These are phyloP conservation scores for Jacaranda mimosifolia DNA, from an alignment of 257 asterid species.

Conservation along the genomic window DNA sequence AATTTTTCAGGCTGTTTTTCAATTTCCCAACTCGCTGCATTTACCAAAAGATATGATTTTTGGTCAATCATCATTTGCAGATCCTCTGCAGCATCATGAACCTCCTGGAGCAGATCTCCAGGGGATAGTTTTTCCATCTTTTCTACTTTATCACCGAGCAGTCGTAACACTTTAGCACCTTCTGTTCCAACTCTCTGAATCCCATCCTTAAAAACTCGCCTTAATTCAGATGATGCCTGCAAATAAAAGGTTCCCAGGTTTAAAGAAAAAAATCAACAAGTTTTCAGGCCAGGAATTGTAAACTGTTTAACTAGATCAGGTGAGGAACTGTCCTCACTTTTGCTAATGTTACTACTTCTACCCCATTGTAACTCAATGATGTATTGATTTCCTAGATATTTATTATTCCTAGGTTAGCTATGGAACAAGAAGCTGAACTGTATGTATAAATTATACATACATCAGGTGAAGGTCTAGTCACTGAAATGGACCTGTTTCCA, in stretches of 20 bases:
- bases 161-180: slow-evolving; percentile 81
- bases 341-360: too few species aligned
- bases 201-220: slow-evolving; percentile 69
- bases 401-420: not conserved
- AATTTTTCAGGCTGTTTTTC: slow-evolving; percentile 60
- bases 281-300: not conserved
- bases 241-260: not conserved
- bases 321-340: not conserved
- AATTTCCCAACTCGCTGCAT: slow-evolving; percentile 83
- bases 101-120: slow-evolving; percentile 65
- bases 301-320: not conserved
- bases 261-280: not conserved
- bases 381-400: not conserved
- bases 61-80: slow-evolving; percentile 83
- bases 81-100: slow-evolving; percentile 93
- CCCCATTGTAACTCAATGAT: not conserved
- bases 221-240: slow-evolving; percentile 83
- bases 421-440: not conserved
- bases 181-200: slow-evolving; percentile 82
- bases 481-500: too few species aligned
- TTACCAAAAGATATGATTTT: slow-evolving; percentile 85
- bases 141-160: slow-evolving; percentile 85
- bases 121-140: slow-evolving; percentile 87
- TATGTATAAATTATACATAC: not conserved
- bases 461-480: not conserved